Conservation (phyloP, 371 early-diverging fungal species). For the Mucor piriformis region DNA sequence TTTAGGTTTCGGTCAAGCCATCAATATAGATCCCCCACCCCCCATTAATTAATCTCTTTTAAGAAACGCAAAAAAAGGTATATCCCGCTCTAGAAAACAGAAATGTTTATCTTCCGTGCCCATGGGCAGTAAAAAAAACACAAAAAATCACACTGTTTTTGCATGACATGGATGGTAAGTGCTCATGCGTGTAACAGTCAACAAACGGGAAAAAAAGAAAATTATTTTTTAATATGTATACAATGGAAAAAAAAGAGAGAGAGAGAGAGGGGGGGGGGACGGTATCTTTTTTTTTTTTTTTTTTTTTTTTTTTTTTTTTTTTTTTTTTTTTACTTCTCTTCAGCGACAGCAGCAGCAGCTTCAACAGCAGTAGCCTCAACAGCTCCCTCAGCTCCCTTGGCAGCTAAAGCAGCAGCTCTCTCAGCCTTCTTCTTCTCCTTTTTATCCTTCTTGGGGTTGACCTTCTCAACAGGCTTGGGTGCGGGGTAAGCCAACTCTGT, state of each 20-base stretch:
- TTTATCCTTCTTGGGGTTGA: conserved; percentile 51
- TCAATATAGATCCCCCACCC: no score
- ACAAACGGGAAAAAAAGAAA: conserved; percentile 55
- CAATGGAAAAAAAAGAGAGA: no score
- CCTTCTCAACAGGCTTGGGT: conserved; percentile 43
- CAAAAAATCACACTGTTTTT: no score
- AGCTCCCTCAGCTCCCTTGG: conserved; percentile 26
- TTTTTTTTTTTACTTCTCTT: conserved; percentile 16
- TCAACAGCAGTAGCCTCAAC: not conserved
- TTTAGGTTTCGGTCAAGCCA: no score
- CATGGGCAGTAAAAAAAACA: no score
- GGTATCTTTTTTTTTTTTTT: not conserved
- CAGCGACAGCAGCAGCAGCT: conserved; percentile 5
- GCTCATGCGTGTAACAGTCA: no score
- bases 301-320: not conserved
- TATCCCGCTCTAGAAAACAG: not conserved
- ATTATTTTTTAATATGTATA: no score
- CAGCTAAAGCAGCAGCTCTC: conserved; percentile 34
- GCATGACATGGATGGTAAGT: no score
- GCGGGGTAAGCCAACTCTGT: conserved; percentile 74
- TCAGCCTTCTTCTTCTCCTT: conserved; percentile 37
- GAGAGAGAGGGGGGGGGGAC: not conserved
- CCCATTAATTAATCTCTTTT: conserved; percentile 13
- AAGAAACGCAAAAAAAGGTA: conserved; percentile 52
- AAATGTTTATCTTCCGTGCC: no score